Evolutionary conservation across 129 eudicot species (phyloP).

Genomic region (Flaveria bidentis): DNA sequence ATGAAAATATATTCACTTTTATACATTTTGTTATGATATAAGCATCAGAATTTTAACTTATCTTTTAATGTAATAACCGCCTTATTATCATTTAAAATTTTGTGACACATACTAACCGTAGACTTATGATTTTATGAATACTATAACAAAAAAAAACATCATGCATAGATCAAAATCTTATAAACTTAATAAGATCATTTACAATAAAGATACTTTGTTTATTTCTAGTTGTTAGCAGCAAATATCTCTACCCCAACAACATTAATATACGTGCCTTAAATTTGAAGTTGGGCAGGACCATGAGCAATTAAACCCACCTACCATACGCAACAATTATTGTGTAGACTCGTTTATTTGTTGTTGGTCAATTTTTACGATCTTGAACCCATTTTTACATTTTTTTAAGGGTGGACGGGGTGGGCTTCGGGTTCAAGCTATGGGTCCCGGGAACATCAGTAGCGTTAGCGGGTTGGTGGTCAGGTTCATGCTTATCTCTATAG

Average conservation of each 20-base stretch:
- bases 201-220: slow-evolving; percentile 7
- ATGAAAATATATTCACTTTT: no score
- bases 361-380: not conserved
- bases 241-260: slow-evolving; percentile 21
- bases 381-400: slow-evolving; percentile 8
- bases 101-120: not conserved
- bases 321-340: slow-evolving; percentile 34
- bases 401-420: not conserved
- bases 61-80: not conserved
- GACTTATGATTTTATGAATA: not conserved
- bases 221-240: slow-evolving; percentile 17
- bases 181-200: not conserved
- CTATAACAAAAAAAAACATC: not conserved
- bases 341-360: slow-evolving; percentile 8
- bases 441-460: no score
- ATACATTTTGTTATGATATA: no score
- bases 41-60: not conserved
- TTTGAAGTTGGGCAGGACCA: slow-evolving; percentile 29
- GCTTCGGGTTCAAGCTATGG: no score
- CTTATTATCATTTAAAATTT: not conserved
- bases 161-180: not conserved
- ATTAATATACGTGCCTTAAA: slow-evolving; percentile 26
- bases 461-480: no score
- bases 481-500: not conserved
- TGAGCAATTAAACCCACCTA: slow-evolving; percentile 37